phyloP scores from a whole-genome alignment of 2,329 filamentous ascomycete species.

The Helotiales sp. region DNA sequence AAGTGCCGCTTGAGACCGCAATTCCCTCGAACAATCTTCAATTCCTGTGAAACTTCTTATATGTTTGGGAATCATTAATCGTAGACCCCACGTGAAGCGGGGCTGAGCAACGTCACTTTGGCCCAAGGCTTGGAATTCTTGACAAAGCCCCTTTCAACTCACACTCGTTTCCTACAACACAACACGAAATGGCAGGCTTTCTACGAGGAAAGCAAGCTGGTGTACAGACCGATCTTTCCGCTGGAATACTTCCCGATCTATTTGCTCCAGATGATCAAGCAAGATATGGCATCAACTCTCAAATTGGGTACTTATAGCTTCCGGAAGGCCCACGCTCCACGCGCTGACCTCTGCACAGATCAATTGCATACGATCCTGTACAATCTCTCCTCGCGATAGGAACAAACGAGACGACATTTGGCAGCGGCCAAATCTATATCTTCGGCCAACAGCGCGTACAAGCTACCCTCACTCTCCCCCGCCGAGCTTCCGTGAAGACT shows the following conservation, averaged over 20 bases:
- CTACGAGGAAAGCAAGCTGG: conserved; percentile 91
- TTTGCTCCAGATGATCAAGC: conserved; percentile 84
- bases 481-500: conserved; percentile 71
- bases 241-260: conserved; percentile 72
- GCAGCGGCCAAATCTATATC: conserved; percentile 84
- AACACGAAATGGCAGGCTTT: conserved; percentile 73
- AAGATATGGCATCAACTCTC: conserved; percentile 79
- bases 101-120: neutral
- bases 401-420: conserved; percentile 84
- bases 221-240: conserved; percentile 87
- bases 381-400: conserved; percentile 92
- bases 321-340: conserved; percentile 14
- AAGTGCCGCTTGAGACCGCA: no score
- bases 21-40: no score
- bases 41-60: no score
- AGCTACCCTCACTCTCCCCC: conserved; percentile 69
- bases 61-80: no score
- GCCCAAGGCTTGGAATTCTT: neutral
- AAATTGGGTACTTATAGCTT: conserved; percentile 54
- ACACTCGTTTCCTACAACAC: neutral
- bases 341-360: conserved; percentile 51
- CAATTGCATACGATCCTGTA: conserved; percentile 86
- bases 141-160: neutral
- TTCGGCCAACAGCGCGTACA: conserved; percentile 81
- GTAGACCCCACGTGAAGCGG: neutral